Evolutionary conservation across 495 filamentous ascomycete genomes (phyloP), one percentile per base, ranked within the genome.

Genomic region (Hypoxylon rickii): DNA sequence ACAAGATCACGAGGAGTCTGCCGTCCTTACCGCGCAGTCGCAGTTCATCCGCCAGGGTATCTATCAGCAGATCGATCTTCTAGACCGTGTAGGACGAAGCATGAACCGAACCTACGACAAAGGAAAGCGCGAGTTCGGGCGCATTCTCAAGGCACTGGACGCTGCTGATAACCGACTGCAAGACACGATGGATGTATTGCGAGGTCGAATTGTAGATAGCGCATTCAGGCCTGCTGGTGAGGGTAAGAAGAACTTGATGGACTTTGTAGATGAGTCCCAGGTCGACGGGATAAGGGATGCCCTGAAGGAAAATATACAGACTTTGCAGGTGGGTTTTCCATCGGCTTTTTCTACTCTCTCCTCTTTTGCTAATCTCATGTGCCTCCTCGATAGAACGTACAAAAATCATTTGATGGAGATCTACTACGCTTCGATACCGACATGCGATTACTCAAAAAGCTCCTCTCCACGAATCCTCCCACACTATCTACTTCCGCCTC

Each of bases 261-360:
- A 96, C 68, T 98, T 97, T 71, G 85, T 97, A 36, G 92, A 97
- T 64, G 89, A 90, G 62, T 75, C 83, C 15, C 84, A 82, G 7
- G 88, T 96, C 3, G 86, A 89, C 21, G 76, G 79, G 45, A 76
- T 96, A 50, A 79, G 84, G 44, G 72, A 82, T 33, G 72, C 79
- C 0, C 69, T 97, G 38, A 89, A 88, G 58, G 75, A 74, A 31
- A 87, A 85, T 32, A 88, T 96, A 32, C 71, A 63, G 11, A 73
- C 79, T 42, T 59, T 80, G 17, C 74, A 78, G 68, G 79, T 77
- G 62, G 52, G 67, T 38, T 3, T 38, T 18, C 3, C 16, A 5
- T 38, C 34, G n/a, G 12, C 7, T 3, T 13, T 3, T 3, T 13
- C 7, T 34, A 5, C n/a, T 16, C 18, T 52, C 3, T 13, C 26